These are phyloP conservation scores for Penicillium sp. DNA, from an alignment of 2,329 filamentous ascomycete species.

Conservation along the genomic window DNA sequence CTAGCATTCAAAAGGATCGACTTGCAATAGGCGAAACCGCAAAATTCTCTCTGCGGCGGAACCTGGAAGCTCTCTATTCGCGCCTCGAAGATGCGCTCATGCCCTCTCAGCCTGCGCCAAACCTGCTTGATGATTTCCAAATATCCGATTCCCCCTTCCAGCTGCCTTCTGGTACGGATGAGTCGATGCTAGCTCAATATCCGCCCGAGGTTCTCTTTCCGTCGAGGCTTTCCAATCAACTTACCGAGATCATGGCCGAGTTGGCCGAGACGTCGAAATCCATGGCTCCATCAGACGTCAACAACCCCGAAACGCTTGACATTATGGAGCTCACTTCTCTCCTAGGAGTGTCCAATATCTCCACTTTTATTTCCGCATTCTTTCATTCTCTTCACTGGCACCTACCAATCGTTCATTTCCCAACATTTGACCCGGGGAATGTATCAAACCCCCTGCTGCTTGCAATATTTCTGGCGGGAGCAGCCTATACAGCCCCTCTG, in stretches of 20 bases:
- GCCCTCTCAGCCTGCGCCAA: slow-evolving; percentile 22
- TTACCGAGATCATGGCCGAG: slow-evolving; percentile 30
- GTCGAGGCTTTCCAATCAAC: slow-evolving; percentile 28
- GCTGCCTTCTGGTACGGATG: slow-evolving; percentile 13
- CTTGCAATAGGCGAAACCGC: slow-evolving; percentile 37
- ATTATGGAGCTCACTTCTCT: slow-evolving; percentile 25
- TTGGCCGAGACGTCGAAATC: slow-evolving; percentile 35
- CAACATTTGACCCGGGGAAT: slow-evolving; percentile 34
- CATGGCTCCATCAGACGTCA: slow-evolving; percentile 17
- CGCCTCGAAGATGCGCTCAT: slow-evolving; percentile 32
- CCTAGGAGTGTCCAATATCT: slow-evolving; percentile 31
- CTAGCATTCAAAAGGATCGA: slow-evolving; percentile 29
- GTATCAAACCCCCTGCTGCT: slow-evolving; percentile 31
- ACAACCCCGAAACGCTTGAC: slow-evolving; percentile 12
- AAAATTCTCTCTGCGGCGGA: slow-evolving; percentile 31
- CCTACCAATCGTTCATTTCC: slow-evolving; percentile 36
- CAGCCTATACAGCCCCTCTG: slow-evolving; percentile 28
- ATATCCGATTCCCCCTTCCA: slow-evolving; percentile 17
- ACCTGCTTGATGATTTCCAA: slow-evolving; percentile 17
- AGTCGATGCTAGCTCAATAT: slow-evolving; percentile 22
- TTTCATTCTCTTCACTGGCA: slow-evolving; percentile 40
- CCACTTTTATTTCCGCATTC: slow-evolving; percentile 32
- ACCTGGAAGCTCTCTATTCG: slow-evolving; percentile 31
- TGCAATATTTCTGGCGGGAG: slow-evolving; percentile 33
- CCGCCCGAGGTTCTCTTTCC: slow-evolving; percentile 21